Conservation (phyloP, 495 filamentous ascomycete species). For the Daldinia bambusicola region DNA sequence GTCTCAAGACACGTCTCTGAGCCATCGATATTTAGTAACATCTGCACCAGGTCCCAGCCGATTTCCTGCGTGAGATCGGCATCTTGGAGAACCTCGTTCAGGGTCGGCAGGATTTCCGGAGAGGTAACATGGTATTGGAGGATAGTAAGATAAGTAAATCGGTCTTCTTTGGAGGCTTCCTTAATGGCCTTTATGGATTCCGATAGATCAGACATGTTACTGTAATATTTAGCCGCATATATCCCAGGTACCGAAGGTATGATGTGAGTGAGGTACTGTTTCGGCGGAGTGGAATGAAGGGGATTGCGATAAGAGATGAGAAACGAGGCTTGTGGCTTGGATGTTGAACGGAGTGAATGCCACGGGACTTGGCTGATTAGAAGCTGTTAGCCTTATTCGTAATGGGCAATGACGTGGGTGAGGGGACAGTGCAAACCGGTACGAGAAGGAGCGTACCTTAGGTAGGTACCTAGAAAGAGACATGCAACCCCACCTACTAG, state of each 20-base stretch:
- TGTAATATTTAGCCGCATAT: slow-evolving; percentile 1
- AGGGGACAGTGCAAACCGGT: slow-evolving; percentile 29
- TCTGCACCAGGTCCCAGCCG: slow-evolving; percentile 93
- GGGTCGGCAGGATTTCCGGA: slow-evolving; percentile 75
- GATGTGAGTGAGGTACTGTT: neutral
- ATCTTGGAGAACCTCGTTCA: slow-evolving; percentile 86
- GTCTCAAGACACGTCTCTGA: slow-evolving; percentile 79
- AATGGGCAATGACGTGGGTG: slow-evolving; percentile 35
- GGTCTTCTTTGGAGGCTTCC: slow-evolving; percentile 63
- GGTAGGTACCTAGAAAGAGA: neutral
- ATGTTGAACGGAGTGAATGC: slow-evolving; percentile 1
- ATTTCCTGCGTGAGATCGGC: slow-evolving; percentile 86
- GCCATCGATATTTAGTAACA: slow-evolving; percentile 80
- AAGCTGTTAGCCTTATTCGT: slow-evolving; percentile 2
- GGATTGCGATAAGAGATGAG: neutral
- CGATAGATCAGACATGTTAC: slow-evolving; percentile 42
- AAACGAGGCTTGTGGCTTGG: slow-evolving; percentile 1
- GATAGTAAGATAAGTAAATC: slow-evolving; percentile 87
- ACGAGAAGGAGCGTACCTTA: slow-evolving; percentile 21
- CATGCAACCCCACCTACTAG: neutral
- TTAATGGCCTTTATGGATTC: slow-evolving; percentile 47
- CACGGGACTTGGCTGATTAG: neutral
- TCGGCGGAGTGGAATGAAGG: neutral
- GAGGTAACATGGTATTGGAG: slow-evolving; percentile 82
- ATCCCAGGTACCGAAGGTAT: neutral